Base-by-base conservation (phyloP, 2,329 filamentous ascomycete genomes). In the Graphium sp. region DNA sequence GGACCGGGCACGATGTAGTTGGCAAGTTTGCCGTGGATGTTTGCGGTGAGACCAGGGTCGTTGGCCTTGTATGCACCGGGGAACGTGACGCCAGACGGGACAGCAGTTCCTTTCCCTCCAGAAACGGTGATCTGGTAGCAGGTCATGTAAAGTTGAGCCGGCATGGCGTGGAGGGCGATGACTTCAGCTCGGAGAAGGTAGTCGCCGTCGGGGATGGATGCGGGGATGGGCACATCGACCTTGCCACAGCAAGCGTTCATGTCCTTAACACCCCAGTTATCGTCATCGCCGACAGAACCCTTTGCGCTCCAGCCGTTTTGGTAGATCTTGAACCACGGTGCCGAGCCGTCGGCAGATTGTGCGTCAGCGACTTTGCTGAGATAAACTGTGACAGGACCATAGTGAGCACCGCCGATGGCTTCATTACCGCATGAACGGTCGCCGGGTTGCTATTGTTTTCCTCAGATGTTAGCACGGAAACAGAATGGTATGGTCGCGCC, bases 331-430 rank as follows among this genome's bases (percentile, higher is more conserved):
- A 66, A 66, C 58, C 58, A 67, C 4, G 46, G 42, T 3, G 48
- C 41, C 2, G 49, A 46, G 8, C 55, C 55, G 32, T 54, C 49
- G 26, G 60, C 58, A 0, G 48, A 54, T 18, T 51, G 42, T 4
- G 63, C 55, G 39, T 66, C 54, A 16, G 47, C 34, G 13, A 68
- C 62, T 36, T 61, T 56, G 41, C 53, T 54, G 31, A 66, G 49
- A 42, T 66, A 66, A 1, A 62, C 51, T 27, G 62, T 53, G 19
- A 67, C 60, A 2, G 63, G 62, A 7, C 62, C 62, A 38, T 58
- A 64, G 44, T 68, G 63, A 22, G 55, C 54, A 19, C 63, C 62
- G 18, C 63, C 64, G 29, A 69, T 63, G 14, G 62, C 63, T 35
- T 63, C 54, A 25, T 47, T 52, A 13, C 38, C 36, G 39, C 61